These are phyloP conservation scores for Cladorrhinum sp. DNA, from an alignment of 2,329 filamentous ascomycete species.

Conservation along the genomic window DNA sequence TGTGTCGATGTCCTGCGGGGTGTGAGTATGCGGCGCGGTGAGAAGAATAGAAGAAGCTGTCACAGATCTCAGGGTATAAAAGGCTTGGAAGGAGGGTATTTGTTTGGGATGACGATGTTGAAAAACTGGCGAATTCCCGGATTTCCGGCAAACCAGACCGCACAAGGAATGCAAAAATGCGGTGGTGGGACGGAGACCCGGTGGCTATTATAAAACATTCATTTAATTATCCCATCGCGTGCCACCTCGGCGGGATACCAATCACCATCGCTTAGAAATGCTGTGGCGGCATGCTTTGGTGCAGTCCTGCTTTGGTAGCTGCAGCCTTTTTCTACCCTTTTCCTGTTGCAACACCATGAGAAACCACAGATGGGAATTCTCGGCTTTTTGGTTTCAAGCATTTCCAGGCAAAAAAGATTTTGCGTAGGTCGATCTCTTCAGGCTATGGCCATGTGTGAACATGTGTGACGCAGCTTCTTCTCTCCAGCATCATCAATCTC, in stretches of 20 bases:
- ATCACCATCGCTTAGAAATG: not conserved
- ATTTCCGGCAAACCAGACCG: not conserved
- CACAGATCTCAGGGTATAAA: too few relatives aligned
- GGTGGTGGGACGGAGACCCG: not conserved
- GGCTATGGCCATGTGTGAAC: not conserved
- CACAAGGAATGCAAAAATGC: not conserved
- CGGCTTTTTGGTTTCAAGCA: not conserved
- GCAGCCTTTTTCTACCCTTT: not conserved
- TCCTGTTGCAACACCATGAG: not conserved
- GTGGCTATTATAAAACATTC: conserved; percentile 6
- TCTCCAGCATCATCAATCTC: not conserved
- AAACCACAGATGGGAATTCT: not conserved
- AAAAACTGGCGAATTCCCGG: not conserved
- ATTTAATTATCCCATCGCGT: conserved; percentile 6
- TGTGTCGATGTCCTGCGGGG: too few relatives aligned
- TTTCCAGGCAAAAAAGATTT: not conserved
- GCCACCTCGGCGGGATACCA: conserved; percentile 4
- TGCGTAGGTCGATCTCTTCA: not conserved
- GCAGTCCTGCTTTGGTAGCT: not conserved
- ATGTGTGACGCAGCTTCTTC: not conserved
- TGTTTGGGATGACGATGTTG: too few relatives aligned
- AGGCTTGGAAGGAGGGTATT: too few relatives aligned
- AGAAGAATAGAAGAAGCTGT: too few relatives aligned
- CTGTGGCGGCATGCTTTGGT: not conserved
- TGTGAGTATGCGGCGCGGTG: too few relatives aligned